A percentile compares a stretch with the other conserved stretches of the same genome.
Evolutionary conservation across 2,329 filamentous ascomycete species (phyloP).

Genomic region (Dactylellina haptotyla): DNA sequence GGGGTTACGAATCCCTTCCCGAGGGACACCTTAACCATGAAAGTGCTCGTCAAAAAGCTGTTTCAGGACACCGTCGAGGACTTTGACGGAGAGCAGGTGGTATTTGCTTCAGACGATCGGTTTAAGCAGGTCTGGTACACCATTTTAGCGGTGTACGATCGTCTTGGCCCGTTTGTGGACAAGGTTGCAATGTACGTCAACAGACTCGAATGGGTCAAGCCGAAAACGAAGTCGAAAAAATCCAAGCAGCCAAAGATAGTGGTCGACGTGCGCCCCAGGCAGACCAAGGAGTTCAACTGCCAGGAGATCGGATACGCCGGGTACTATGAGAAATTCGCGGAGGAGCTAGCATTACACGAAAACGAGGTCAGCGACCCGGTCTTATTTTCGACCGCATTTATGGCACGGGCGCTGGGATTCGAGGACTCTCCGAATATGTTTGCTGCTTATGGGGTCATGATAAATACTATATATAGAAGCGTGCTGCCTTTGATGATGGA

Average conservation of each 20-base stretch:
- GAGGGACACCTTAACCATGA: conserved; percentile 25
- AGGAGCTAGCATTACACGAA: conserved; percentile 7
- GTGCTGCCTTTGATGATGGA: conserved; percentile 36
- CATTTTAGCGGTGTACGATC: conserved; percentile 8
- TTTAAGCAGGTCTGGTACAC: conserved; percentile 16
- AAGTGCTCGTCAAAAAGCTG: conserved; percentile 17
- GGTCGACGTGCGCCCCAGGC: conserved; percentile 2
- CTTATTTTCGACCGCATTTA: background rate
- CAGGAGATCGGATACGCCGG: conserved; percentile 1
- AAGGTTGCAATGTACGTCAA: background rate
- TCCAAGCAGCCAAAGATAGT: background rate
- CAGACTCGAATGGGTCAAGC: background rate
- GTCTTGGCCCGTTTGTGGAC: background rate
- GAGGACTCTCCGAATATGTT: conserved; percentile 17
- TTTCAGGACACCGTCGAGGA: conserved; percentile 23
- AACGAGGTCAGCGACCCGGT: background rate
- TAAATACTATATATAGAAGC: conserved; percentile 7
- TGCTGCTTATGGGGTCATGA: conserved; percentile 1
- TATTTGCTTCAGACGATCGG: conserved; percentile 5
- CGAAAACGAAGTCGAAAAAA: background rate
- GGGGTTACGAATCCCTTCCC: conserved; percentile 17
- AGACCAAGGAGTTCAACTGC: conserved; percentile 15
- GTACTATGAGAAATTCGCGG: conserved; percentile 26
- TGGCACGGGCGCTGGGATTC: background rate
- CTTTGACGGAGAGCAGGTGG: conserved; percentile 4